phyloP scores from a whole-genome alignment of 352 stramenopile genomes.

The Globisporangium heterothallicum region DNA sequence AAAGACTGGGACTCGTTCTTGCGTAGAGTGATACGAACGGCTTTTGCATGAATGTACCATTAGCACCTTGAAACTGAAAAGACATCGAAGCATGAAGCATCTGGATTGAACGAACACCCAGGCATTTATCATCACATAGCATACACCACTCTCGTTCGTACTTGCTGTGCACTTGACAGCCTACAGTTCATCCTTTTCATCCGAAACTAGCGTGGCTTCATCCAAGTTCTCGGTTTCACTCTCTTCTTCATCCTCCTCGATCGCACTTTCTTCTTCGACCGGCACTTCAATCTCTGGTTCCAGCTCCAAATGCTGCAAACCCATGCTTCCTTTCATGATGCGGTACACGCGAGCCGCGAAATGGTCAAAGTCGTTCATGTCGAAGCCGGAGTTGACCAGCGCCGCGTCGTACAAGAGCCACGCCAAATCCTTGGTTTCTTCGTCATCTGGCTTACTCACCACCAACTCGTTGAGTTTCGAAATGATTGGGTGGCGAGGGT shows the following conservation, averaged over 20 bases:
- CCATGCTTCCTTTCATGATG: conserved; percentile 92
- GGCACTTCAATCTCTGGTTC: conserved; percentile 95
- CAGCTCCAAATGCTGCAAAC: conserved; percentile 88
- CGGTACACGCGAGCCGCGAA: conserved; percentile 93
- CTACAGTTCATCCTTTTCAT: conserved; percentile 78
- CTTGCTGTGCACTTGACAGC: background rate
- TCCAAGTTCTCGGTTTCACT: conserved; percentile 29
- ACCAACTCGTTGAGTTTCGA: conserved; percentile 91
- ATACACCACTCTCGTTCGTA: background rate
- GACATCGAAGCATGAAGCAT: background rate
- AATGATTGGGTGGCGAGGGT: conserved; percentile 98
- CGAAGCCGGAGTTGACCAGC: conserved; percentile 96
- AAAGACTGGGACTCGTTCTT: background rate
- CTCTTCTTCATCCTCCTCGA: conserved; percentile 41
- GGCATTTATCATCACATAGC: no score
- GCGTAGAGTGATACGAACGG: background rate
- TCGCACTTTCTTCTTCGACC: conserved; percentile 40
- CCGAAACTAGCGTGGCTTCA: conserved; percentile 15
- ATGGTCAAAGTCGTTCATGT: conserved; percentile 90
- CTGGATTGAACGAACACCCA: no score
- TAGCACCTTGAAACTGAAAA: background rate
- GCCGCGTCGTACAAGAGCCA: conserved; percentile 98
- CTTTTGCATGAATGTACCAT: background rate
- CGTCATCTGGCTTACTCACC: conserved; percentile 48
- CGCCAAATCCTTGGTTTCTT: conserved; percentile 91